A percentile compares a stretch with the other conserved stretches of the same genome.
Evolutionary conservation across 257 asterid species (phyloP).

Genomic region (Forsythia suspensa): DNA sequence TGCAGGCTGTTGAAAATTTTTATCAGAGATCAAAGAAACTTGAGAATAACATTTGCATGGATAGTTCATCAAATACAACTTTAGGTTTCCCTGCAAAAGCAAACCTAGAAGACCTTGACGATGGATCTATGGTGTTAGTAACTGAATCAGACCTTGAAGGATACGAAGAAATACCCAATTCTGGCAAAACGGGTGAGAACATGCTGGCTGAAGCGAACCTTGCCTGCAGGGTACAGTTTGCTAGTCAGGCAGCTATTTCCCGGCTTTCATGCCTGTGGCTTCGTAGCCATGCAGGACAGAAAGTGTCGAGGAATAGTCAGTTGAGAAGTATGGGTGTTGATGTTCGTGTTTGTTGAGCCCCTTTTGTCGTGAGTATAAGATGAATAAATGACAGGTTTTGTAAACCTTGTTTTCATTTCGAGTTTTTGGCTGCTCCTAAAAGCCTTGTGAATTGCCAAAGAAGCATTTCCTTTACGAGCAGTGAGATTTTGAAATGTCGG

Average conservation of each 20-base stretch:
- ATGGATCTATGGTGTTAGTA: constrained; percentile 64
- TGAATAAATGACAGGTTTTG: constrained; percentile 15
- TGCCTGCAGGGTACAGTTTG: constrained; percentile 71
- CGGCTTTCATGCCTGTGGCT: constrained; percentile 73
- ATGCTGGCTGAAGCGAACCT: constrained; percentile 43
- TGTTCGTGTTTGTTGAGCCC: constrained; percentile 61
- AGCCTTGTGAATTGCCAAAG: constrained; percentile 33
- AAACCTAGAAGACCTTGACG: constrained; percentile 55
- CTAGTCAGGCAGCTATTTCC: constrained; percentile 63
- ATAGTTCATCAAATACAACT: constrained; percentile 13
- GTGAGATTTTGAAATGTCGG: constrained; percentile 17
- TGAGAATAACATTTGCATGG: constrained; percentile 14
- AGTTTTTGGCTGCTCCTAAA: neutral
- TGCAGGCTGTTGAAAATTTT: constrained; percentile 77
- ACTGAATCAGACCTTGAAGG: constrained; percentile 90
- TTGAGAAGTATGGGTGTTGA: constrained; percentile 49
- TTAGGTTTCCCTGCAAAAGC: constrained; percentile 25
- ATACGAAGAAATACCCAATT: constrained; percentile 51
- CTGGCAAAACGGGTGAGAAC: constrained; percentile 23
- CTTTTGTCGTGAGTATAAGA: constrained; percentile 17
- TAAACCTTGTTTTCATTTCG: neutral
- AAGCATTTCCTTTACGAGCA: constrained; percentile 21
- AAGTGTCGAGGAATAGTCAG: constrained; percentile 38
- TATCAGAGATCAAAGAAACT: constrained; percentile 45
- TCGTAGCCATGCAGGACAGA: constrained; percentile 49